Evolutionary conservation across 1,139 yeast genomes (phyloP).

Genomic region (Hyphopichia wangnamkhiaoensis): DNA sequence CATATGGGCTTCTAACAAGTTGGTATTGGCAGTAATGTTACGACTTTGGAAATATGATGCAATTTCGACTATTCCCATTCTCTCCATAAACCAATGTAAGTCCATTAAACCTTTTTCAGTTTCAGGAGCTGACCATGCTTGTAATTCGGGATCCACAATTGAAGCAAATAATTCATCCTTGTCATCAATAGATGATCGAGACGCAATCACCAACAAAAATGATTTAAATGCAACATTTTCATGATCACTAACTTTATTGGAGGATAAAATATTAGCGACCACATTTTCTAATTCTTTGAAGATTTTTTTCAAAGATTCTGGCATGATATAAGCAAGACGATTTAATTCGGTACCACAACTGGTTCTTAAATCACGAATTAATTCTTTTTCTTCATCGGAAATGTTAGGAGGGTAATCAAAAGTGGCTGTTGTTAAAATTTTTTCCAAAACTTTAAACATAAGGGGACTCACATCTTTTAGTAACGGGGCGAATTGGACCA

Average conservation of each 20-base stretch:
- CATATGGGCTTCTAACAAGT: constrained; percentile 76
- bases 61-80: constrained; percentile 90
- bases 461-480: constrained; percentile 71
- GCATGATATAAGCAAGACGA: constrained; percentile 91
- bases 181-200: constrained; percentile 71
- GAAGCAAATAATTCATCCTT: constrained; percentile 76
- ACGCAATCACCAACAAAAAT: constrained; percentile 85
- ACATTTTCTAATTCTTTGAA: constrained; percentile 81
- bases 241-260: constrained; percentile 78
- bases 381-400: constrained; percentile 72
- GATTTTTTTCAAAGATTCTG: constrained; percentile 80
- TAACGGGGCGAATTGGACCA: constrained; percentile 96
- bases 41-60: constrained; percentile 86
- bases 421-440: constrained; percentile 85
- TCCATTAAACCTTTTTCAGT: constrained; percentile 89
- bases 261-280: constrained; percentile 67
- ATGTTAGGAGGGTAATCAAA: constrained; percentile 72
- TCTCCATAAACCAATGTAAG: constrained; percentile 96
- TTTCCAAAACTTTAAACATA: constrained; percentile 83
- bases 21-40: constrained; percentile 75
- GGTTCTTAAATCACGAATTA: constrained; percentile 83
- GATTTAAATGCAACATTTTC: constrained; percentile 94
- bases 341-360: constrained; percentile 95
- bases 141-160: constrained; percentile 89
- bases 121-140: constrained; percentile 90